Evolutionary conservation across 2,329 filamentous ascomycete species (phyloP).

Genomic region (Clarireedia monteithiana): DNA sequence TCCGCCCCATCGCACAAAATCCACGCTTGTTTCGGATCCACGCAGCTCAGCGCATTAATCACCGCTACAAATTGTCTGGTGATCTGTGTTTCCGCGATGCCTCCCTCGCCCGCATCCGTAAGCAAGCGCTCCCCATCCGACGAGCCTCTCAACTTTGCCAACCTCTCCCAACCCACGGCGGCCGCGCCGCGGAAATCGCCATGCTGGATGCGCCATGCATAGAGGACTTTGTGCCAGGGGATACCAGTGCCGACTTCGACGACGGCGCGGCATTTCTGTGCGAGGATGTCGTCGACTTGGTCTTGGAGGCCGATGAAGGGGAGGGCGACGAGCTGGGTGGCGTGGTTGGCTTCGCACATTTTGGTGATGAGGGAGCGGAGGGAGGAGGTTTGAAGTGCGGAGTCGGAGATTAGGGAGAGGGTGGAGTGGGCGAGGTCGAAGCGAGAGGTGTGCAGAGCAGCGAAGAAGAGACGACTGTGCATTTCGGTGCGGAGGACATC

Average conservation of each 20-base stretch:
- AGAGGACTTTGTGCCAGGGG: constrained; percentile 82
- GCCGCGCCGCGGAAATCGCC: constrained; percentile 79
- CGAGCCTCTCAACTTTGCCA: constrained; percentile 52
- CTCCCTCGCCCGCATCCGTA: constrained; percentile 41
- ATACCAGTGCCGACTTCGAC: constrained; percentile 56
- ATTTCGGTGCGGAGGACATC: constrained; percentile 55
- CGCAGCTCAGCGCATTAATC: constrained; percentile 87
- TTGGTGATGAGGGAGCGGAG: constrained; percentile 62
- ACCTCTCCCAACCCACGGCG: constrained; percentile 52
- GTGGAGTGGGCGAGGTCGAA: constrained; percentile 80
- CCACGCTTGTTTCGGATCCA: constrained; percentile 76
- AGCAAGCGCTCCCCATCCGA: constrained; percentile 51
- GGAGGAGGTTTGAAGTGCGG: constrained; percentile 62
- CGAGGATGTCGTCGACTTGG: constrained; percentile 71
- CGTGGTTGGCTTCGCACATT: constrained; percentile 61
- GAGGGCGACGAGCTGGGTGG: constrained; percentile 61
- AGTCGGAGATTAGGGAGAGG: constrained; percentile 64
- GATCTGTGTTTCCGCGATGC: constrained; percentile 54
- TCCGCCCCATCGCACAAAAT: constrained; percentile 49
- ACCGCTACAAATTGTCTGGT: constrained; percentile 78
- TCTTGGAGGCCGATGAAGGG: constrained; percentile 72
- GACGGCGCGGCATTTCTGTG: constrained; percentile 61
- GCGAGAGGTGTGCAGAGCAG: constrained; percentile 68
- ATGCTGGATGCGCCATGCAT: constrained; percentile 82
- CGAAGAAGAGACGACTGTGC: constrained; percentile 75